These are phyloP conservation scores for Tolypocladium tundrense DNA, from an alignment of 2,329 filamentous ascomycete species.

Conservation along the genomic window DNA sequence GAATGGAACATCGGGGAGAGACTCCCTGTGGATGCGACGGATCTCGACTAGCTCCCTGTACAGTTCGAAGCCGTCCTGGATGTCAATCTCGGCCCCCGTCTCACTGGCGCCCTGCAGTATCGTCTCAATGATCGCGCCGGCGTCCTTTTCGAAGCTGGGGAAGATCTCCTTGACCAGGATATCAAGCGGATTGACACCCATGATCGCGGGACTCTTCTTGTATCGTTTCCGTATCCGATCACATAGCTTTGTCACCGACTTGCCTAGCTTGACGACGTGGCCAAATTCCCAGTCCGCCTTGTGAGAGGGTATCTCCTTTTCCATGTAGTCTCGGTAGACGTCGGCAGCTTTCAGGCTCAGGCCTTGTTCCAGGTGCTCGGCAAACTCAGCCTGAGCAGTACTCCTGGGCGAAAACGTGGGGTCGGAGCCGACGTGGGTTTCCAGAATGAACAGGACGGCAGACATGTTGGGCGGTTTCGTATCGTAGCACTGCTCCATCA, in stretches of 20 bases:
- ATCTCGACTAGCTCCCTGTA: constrained; percentile 85
- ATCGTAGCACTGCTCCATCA: constrained; percentile 84
- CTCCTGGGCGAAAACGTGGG: constrained; percentile 60
- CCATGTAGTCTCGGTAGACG: constrained; percentile 71
- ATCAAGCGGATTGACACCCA: constrained; percentile 57
- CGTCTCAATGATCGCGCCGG: constrained; percentile 69
- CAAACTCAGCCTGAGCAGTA: constrained; percentile 63
- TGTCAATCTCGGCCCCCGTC: constrained; percentile 63
- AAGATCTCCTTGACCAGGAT: constrained; percentile 77
- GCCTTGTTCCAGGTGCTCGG: constrained; percentile 59
- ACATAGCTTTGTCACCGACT: constrained; percentile 73
- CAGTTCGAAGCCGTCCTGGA: constrained; percentile 88
- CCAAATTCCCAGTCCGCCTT: constrained; percentile 83
- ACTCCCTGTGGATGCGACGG: constrained; percentile 66
- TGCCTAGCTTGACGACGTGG: constrained; percentile 82
- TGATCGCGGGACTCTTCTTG: constrained; percentile 73
- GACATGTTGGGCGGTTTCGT: constrained; percentile 75
- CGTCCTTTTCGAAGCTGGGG: constrained; percentile 83
- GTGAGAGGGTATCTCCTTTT: constrained; percentile 68
- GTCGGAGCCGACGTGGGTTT: constrained; percentile 74
- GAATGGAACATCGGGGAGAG: constrained; percentile 64
- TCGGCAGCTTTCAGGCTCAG: constrained; percentile 64
- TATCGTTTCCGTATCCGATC: constrained; percentile 91
- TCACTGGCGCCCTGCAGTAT: constrained; percentile 67
- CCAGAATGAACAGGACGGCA: constrained; percentile 68